Base-by-base conservation (phyloP, 768 basidiomycete genomes). In the Lactarius hatsudake region DNA sequence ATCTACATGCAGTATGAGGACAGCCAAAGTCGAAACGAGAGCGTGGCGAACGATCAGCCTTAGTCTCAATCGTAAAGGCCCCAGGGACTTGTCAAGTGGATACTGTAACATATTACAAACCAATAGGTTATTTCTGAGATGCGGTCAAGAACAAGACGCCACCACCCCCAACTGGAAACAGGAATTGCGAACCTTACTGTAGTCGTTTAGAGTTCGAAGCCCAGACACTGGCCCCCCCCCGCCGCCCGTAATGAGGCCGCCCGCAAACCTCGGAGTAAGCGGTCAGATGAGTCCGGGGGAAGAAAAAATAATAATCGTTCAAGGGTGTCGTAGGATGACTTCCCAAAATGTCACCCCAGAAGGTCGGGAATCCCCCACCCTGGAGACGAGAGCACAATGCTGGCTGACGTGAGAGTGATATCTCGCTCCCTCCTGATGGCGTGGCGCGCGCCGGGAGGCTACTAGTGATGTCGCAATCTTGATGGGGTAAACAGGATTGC, bases 171-270 rank as follows among this genome's bases (percentile, higher is more conserved):
- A 38, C 36, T 18, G 54, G 51, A 63, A 67, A 20, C 32, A 20
- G 66, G 59, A 28, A 63, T 60, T 28, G 7, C 36, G 58, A 48
- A 38, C 62, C 51, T 54, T 26, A 36, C 34, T 36, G 30, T 32
- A 13, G 28, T 13, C 26, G 48, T 51, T 67, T 67, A 67, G 58
- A 64, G 66, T 67, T 67, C 28, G 54, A 59, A 60, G 55, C 58
- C 66, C 30, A 40, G 18, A 63, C 10, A 18, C 38, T 63, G 66
- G 66, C 26, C n/a, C n/a, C n/a, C n/a, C n/a, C 42, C 12, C 51
- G 66, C 23, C 34, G 30, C 32, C 56, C 61, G 66, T 40, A n/a
- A 36, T 61, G 40, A 58, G 56, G 66, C 23, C 34, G 30, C 40
- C 61, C 61, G 66, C 30, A 28, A 32, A 53, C 38, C 40, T 56